Evolutionary conservation across 495 filamentous ascomycete species (phyloP), one percentile per base, ranked within the genome.

Genomic region (Penicillium maclennaniae): DNA sequence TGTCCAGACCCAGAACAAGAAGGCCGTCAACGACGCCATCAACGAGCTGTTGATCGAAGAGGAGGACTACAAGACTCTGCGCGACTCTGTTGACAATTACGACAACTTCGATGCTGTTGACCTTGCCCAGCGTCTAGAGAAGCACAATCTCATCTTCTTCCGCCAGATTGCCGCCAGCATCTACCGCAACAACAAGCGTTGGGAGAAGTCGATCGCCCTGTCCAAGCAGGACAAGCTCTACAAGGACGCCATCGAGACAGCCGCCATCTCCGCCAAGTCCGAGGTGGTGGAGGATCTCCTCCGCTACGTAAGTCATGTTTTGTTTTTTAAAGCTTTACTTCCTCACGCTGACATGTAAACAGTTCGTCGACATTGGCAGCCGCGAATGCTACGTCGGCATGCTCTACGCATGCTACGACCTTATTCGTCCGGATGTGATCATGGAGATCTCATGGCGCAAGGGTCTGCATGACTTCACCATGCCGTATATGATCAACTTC

Each of bases 401-500:
- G 92, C 82, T 99, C 49, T 99, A 99, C 65, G 85, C 95, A 46
- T 99, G 95, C 80, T 96, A 99, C 72, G 95, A 99, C 53, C 84
- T 99, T 45, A 92, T 99, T 65, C 88, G 87, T 16, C 86, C 95
- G 12, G 87, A 96, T 58, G 80, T 91, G 39, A 86, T 97, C 52
- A 83, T 99, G 76, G 95, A 99, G 75, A 78, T 99, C 46, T 96
- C 92, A 48, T 99, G 95, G 95, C 92, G 95, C 60, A 79, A 95
- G 69, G 89, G 91, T 47, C 85, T 99, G 34, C 84, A 86, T 56
- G 95, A 99, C 78, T 97, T 95, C 76, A 95, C 92, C 50, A 97
- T 99, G 95, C 95, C 95, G 15, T 99, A 91, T 78, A 95, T 99
- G 91, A 97, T 99, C 80, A 97, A 97, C 77, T 86, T 91, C 71